Base-by-base conservation (phyloP, 1,284 basidiomycete genomes). In the Ustilago trichophora region DNA sequence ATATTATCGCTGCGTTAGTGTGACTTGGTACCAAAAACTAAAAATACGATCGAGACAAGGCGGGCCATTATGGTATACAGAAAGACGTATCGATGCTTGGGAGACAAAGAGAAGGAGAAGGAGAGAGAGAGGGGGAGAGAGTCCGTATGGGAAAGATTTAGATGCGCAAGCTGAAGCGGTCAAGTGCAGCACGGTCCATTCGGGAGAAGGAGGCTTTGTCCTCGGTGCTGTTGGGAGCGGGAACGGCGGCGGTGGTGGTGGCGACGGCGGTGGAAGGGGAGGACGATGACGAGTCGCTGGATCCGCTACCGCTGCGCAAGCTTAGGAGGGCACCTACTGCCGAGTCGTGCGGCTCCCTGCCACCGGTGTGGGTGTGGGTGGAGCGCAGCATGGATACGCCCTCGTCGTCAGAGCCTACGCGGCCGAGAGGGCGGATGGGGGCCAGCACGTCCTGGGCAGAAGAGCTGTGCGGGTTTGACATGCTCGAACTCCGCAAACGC, bases 321-420 rank as follows among this genome's bases (percentile, higher is more conserved):
- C 64, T 67, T 15, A 72, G 42, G 33, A 72, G 42, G 1, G 69
- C 69, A 8, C 69, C 69, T 2, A 72, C 64, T 1, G 64, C 69
- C n/a, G 62, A 65, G 26, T 62, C 62, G 31, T 56, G 51, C 50
- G 58, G 65, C 38, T 70, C 62, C 32, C 49, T 59, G 36, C 27
- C 27, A 52, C 56, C 2, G 21, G 26, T 10, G 37, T 33, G 41
- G 24, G 25, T 32, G 29, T 64, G 59, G 12, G 66, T 69, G 9
- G 66, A 64, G 9, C 66, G 55, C 12, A 64, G 52, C 53, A 60
- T 42, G 16, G 60, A 60, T 0, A 69, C 47, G 10, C 56, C 66
- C 16, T 69, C 66, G 34, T 69, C 60, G 45, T 64, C 60, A 13
- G 60, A 59, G 26, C 60, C 55, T 1, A 34, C 56, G 13, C 60